Conservation (phyloP, 1,284 basidiomycete species). For the Entoloma clypeatum region DNA sequence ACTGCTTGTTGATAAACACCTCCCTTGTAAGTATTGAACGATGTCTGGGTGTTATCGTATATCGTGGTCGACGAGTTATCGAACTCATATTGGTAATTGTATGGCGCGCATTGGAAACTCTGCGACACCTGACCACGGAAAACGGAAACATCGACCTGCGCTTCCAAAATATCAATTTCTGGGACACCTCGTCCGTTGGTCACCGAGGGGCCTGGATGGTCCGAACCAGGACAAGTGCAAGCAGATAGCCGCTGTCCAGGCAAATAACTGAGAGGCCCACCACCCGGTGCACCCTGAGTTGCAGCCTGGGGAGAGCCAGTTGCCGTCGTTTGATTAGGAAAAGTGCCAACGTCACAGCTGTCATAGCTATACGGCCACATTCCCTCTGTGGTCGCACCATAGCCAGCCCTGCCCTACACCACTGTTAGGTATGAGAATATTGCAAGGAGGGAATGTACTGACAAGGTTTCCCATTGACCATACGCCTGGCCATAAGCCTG, state of each 20-base stretch:
- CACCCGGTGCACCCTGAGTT: constrained; percentile 49
- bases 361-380: constrained; percentile 84
- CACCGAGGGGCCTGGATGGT: constrained; percentile 78
- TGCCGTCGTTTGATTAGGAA: constrained; percentile 67
- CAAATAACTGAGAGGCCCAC: constrained; percentile 54
- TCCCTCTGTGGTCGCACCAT: constrained; percentile 57
- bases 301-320: constrained; percentile 49
- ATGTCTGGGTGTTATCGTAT: constrained; percentile 48
- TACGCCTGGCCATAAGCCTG: constrained; percentile 77
- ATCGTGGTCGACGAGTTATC: constrained; percentile 53
- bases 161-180: constrained; percentile 84
- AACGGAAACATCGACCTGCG: constrained; percentile 47
- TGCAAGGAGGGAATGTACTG: constrained; percentile 17
- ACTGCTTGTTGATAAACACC: constrained; percentile 78
- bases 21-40: constrained; percentile 72
- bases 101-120: constrained; percentile 78
- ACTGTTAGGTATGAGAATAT: constrained; percentile 4
- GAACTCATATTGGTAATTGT: constrained; percentile 66
- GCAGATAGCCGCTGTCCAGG: constrained; percentile 78
- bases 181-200: constrained; percentile 80
- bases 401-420: constrained; percentile 69
- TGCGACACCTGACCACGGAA: constrained; percentile 71
- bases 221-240: constrained; percentile 79
- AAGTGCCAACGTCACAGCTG: constrained; percentile 79
- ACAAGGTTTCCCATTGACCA: constrained; percentile 86